Percentiles rank a stretch among this genome's conserved stretches.
Conservation (phyloP, 306 rosid species). For the Adenanthera pavonina region DNA sequence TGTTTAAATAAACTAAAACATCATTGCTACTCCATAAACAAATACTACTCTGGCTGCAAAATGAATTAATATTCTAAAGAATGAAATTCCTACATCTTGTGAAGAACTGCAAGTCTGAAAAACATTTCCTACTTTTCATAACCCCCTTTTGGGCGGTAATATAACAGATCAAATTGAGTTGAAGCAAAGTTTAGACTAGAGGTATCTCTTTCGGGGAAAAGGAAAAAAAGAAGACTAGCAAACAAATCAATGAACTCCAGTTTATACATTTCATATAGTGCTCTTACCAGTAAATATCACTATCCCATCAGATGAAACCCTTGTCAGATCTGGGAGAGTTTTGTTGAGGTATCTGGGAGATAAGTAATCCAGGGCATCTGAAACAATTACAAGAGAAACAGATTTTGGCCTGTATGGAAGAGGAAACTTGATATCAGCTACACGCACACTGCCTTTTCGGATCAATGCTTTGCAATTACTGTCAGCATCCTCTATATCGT, state of each 20-base stretch:
- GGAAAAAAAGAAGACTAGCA: not conserved
- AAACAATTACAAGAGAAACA: constrained; percentile 64
- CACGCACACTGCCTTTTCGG: constrained; percentile 60
- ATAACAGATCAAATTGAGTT: not conserved
- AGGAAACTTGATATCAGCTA: constrained; percentile 64
- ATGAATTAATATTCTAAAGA: not conserved
- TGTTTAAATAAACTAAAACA: not conserved
- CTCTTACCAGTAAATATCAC: constrained; percentile 59
- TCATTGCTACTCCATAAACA: not conserved
- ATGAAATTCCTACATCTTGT: constrained; percentile 8
- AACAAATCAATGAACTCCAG: constrained; percentile 2
- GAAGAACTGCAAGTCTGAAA: constrained; percentile 20
- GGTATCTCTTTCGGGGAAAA: not conserved
- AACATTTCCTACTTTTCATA: constrained; percentile 12
- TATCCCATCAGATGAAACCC: constrained; percentile 64
- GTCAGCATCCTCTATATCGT: constrained; percentile 65
- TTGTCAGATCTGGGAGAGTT: constrained; percentile 65
- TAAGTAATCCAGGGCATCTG: constrained; percentile 67
- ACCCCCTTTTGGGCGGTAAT: not conserved
- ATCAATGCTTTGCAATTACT: constrained; percentile 58
- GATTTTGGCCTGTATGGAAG: constrained; percentile 68
- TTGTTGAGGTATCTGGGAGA: constrained; percentile 70
- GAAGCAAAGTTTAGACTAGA: not conserved
- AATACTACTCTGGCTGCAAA: not conserved
- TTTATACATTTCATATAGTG: not conserved